phyloP scores from a whole-genome alignment of 140 eudicot genomes.

The Anethum foeniculum region DNA sequence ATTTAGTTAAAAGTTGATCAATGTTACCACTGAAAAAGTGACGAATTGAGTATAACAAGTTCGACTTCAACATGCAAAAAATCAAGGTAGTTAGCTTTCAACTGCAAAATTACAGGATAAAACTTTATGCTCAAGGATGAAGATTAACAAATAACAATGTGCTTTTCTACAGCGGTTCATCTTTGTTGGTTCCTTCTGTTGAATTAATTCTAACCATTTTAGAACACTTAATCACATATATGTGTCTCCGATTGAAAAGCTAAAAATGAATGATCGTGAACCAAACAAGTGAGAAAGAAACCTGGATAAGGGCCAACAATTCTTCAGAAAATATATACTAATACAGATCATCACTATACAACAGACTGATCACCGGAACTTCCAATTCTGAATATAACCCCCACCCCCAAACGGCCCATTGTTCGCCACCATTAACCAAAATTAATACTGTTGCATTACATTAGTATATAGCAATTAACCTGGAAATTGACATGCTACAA shows the following conservation, averaged over 20 bases:
- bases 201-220: too few species aligned
- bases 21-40: too few species aligned
- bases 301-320: neutral
- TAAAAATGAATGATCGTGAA: neutral
- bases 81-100: too few species aligned
- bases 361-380: neutral
- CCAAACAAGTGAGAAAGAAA: neutral
- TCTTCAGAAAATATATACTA: neutral
- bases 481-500: neutral
- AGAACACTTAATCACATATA: neutral
- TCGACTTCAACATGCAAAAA: too few species aligned
- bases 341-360: slow-evolving; percentile 4
- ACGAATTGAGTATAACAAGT: too few species aligned
- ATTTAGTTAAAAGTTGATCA: too few species aligned
- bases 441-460: neutral
- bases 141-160: too few species aligned
- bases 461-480: slow-evolving; percentile 5
- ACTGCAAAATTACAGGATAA: too few species aligned
- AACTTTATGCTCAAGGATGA: too few species aligned
- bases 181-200: too few species aligned
- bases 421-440: neutral
- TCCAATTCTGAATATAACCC: neutral
- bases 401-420: neutral
- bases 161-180: too few species aligned
- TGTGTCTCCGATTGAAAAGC: neutral